phyloP scores from a whole-genome alignment of 495 filamentous ascomycete genomes.

The Neurospora sp. region DNA sequence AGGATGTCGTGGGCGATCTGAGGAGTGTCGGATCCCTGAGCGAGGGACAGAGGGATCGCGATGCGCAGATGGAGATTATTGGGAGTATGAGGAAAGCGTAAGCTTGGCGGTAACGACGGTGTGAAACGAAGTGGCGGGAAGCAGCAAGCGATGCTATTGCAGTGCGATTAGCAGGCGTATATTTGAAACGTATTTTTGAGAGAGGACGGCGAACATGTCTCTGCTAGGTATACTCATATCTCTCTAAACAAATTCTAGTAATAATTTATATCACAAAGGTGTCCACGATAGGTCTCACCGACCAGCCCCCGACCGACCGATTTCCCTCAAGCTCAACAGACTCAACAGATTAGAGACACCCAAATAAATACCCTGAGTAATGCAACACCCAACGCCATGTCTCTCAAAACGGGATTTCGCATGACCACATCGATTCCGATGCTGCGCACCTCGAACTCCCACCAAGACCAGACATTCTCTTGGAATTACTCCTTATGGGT shows the following conservation, averaged over 20 bases:
- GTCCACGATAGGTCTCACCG: background rate
- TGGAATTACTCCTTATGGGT: background rate
- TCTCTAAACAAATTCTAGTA: background rate
- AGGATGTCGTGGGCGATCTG: constrained; percentile 96
- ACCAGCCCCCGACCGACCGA: background rate
- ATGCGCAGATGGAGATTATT: constrained; percentile 87
- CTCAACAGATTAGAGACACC: background rate
- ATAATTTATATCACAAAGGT: background rate
- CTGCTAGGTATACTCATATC: background rate
- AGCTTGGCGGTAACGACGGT: background rate
- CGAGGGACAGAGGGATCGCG: constrained; percentile 74
- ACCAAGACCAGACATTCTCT: background rate
- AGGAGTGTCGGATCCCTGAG: constrained; percentile 81
- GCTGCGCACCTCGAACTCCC: background rate
- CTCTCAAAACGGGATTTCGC: background rate
- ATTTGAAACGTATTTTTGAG: background rate
- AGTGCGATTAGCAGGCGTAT: background rate
- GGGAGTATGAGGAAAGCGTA: constrained; percentile 49
- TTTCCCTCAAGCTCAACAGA: background rate
- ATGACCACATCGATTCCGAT: background rate
- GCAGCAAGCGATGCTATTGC: background rate
- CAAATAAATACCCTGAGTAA: background rate
- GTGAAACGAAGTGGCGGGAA: too few relatives aligned
- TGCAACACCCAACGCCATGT: background rate
- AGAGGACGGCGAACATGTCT: background rate